Evolutionary conservation across 192 early-diverging fungal species (phyloP).

Genomic region (Mortierella hygrophila): DNA sequence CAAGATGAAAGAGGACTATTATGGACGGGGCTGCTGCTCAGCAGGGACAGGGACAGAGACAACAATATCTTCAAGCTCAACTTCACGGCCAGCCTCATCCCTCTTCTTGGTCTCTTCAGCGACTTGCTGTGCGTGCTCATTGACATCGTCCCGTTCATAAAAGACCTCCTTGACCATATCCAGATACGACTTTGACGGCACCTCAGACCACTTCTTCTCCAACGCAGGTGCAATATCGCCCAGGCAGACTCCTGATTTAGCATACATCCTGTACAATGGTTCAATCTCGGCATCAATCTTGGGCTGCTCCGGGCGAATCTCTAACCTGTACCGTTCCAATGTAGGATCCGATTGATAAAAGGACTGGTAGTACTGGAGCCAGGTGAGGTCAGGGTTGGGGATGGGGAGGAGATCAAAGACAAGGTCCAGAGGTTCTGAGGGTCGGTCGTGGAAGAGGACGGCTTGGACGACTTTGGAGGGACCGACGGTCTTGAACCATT

Average conservation of each 20-base stretch:
- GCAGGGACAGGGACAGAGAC: slow-evolving; percentile 18
- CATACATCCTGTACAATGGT: slow-evolving; percentile 60
- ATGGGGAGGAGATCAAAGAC: slow-evolving; percentile 62
- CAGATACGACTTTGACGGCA: slow-evolving; percentile 40
- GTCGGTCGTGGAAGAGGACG: slow-evolving; percentile 49
- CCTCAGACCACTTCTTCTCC: slow-evolving; percentile 59
- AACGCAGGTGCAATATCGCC: slow-evolving; percentile 57
- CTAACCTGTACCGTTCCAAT: slow-evolving; percentile 53
- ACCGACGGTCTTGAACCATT: slow-evolving; percentile 60
- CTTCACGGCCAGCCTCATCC: slow-evolving; percentile 33
- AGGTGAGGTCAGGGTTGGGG: slow-evolving; percentile 58
- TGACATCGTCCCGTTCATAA: slow-evolving; percentile 45
- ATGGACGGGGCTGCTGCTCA: neutral
- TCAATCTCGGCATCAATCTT: slow-evolving; percentile 57
- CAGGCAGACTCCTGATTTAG: slow-evolving; percentile 52
- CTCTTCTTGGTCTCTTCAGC: slow-evolving; percentile 27
- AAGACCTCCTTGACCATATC: slow-evolving; percentile 53
- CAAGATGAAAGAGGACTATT: too few species aligned
- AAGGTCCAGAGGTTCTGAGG: slow-evolving; percentile 51
- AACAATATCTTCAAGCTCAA: slow-evolving; percentile 44
- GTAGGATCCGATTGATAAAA: slow-evolving; percentile 55
- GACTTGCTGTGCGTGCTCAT: slow-evolving; percentile 29
- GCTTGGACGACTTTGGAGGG: slow-evolving; percentile 32
- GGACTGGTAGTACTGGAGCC: slow-evolving; percentile 51
- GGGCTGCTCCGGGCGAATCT: slow-evolving; percentile 60